These are phyloP conservation scores for Starmerella vitae DNA, from an alignment of 805 yeast genomes.

Conservation along the genomic window DNA sequence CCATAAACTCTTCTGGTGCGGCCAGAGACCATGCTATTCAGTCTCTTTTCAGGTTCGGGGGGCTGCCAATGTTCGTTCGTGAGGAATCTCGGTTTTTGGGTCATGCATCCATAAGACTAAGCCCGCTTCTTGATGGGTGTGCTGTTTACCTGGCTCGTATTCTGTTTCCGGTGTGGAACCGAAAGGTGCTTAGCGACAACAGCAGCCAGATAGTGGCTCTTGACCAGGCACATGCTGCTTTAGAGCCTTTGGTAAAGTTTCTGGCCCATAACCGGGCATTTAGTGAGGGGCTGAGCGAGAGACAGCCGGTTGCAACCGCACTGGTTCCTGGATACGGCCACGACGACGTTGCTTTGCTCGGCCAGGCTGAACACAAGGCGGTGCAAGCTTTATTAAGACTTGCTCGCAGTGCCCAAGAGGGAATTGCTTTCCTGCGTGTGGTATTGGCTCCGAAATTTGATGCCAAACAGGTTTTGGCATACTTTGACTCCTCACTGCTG, in stretches of 20 bases:
- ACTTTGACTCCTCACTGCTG: slow-evolving; percentile 55
- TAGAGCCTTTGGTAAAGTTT: slow-evolving; percentile 27
- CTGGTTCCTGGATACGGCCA: slow-evolving; percentile 15
- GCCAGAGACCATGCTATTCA: slow-evolving; percentile 30
- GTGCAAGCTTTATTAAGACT: slow-evolving; percentile 63
- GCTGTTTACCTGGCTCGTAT: slow-evolving; percentile 66
- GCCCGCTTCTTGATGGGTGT: slow-evolving; percentile 84
- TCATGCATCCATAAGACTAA: slow-evolving; percentile 45
- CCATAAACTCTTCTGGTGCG: slow-evolving; percentile 44
- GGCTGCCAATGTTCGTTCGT: slow-evolving; percentile 20
- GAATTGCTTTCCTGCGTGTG: slow-evolving; percentile 73
- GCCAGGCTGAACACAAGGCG: slow-evolving; percentile 83
- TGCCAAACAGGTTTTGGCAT: slow-evolving; percentile 56
- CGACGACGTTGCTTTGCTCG: slow-evolving; percentile 23
- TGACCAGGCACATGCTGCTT: slow-evolving; percentile 25
- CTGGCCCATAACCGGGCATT: slow-evolving; percentile 34
- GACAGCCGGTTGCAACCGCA: slow-evolving; percentile 10
- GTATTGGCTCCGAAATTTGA: slow-evolving; percentile 55
- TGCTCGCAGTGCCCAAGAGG: slow-evolving; percentile 70
- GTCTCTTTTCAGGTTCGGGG: slow-evolving; percentile 22
- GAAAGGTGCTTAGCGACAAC: slow-evolving; percentile 41
- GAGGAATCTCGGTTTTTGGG: slow-evolving; percentile 16
- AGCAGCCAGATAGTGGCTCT: slow-evolving; percentile 23
- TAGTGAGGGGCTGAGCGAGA: slow-evolving; percentile 31
- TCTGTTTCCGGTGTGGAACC: slow-evolving; percentile 67